Evolutionary conservation across 768 basidiomycete genomes (phyloP), one percentile per base, ranked within the genome.

Genomic region (Mycena chlorophos): DNA sequence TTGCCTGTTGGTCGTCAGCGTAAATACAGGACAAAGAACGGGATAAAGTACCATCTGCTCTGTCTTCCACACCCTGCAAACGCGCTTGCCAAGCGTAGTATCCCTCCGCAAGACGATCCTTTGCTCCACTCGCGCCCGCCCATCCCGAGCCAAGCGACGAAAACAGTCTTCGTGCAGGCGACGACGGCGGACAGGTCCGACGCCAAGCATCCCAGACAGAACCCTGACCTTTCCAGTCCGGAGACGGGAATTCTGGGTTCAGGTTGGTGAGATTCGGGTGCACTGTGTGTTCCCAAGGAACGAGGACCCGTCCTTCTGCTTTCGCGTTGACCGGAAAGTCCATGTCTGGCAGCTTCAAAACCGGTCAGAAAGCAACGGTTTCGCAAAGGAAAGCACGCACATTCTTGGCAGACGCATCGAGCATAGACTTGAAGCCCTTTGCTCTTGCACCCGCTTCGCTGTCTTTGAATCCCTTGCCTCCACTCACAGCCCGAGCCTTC

Each of bases 141-240:
- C 76, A 77, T 3, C 75, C 67, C 40, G 80, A 73, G 37, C 92
- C 86, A 12, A 89, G 77, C 2, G 94, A 91, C 31, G 83, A 83
- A 69, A 89, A 91, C 12, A 98, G 79, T 22, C 88, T 85, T 3
- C 97, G 85, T 0, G 96, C 93, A 28, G 87, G 78, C 5, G 88
- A 84, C 6, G 79, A 68, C 1, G 94, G 92, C 19, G 83, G 75
- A 68, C 97, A 99, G 0, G 94, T 93, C n/a, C 93, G 84, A 16
- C 96, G 84, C 78, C 87, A 97, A 0, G 92, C 86, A 55, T 98
- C 94, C 97, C 97, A 98, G 45, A 97, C 89, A 46, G 75, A 88
- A 3, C 95, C 93, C 42, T 85, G 76, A 10, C 86, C 84, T 28
- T 75, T 74, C 97, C 97, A 99, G 70, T 95, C 94, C 8, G 92